Evolutionary conservation across 2,329 filamentous ascomycete species (phyloP), one percentile per base, ranked within the genome.

Genomic region (Xylariaceae sp.): DNA sequence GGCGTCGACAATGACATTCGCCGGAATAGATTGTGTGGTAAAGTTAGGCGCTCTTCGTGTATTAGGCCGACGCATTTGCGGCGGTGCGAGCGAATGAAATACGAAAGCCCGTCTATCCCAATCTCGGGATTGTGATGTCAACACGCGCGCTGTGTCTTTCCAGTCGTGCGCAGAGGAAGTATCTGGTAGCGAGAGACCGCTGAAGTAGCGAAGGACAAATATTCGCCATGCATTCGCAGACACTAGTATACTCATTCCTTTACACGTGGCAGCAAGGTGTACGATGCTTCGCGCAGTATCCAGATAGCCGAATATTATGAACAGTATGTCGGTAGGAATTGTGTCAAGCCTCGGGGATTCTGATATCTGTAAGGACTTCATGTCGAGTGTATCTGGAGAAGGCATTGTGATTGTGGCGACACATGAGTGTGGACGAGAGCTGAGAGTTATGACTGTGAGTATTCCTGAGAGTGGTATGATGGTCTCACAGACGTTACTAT

Each of bases 41-140:
- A 22, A 14, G 2, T 11, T 46, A 5, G 31, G 45, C 36, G 14
- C 28, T 34, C 40, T 49, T 16, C 54, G 54, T 6, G 36, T 31
- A 16, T 45, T 28, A 34, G 31, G 44, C 7, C 48, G 56, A 5
- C 53, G 45, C 7, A 50, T 52, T 14, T 48, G 45, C 3, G 50
- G 54, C 2, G 62, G 59, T 13, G 51, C 48, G 40, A 52, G 65
- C 13, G 71, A 63, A 45, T 69, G 68, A 50, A 81, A 72, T 14
- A 69, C 68, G 17, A 76, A 58, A 0, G 72, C 66, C 1, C 77
- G 72, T 47, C 71, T 73, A 45, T 81, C 79, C 80, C 79, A 82
- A 58, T 75, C 78, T 6, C 78, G 72, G 28, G 76, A 73, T 48
- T 81, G 73, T 56, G 75, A 76, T 0, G 79, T 80, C 41, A 80